Percentiles rank a stretch among this genome's conserved stretches.
These are phyloP conservation scores for Leishmania braziliensis DNA, from an alignment of 208 protist genomes.

Conservation along the genomic window DNA sequence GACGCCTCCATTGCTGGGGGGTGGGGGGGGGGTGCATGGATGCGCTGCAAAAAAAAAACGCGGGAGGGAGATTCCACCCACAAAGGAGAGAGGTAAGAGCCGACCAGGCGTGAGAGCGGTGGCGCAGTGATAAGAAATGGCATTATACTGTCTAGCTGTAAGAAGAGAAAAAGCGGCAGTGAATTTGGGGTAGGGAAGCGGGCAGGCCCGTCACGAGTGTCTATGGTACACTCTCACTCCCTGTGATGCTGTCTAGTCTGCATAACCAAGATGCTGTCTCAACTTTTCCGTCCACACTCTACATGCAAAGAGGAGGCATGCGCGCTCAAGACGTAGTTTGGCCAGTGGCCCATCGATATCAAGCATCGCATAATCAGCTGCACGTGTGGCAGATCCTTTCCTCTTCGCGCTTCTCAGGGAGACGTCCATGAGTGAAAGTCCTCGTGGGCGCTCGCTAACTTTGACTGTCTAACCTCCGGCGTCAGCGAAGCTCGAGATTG, in stretches of 20 bases:
- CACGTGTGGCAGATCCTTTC: background rate
- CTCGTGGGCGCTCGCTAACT: background rate
- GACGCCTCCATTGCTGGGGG: background rate
- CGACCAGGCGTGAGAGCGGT: background rate
- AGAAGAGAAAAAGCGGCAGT: background rate
- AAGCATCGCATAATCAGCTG: background rate
- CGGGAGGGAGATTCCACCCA: background rate
- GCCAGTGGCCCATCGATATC: background rate
- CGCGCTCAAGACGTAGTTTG: background rate
- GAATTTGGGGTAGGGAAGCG: background rate
- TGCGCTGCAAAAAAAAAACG: background rate
- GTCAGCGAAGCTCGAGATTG: constrained; percentile 47
- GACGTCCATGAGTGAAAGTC: background rate
- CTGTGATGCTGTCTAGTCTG: background rate
- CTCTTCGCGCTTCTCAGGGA: background rate
- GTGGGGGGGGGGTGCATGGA: background rate
- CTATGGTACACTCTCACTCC: background rate
- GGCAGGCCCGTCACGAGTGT: background rate
- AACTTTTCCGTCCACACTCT: background rate
- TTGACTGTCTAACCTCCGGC: background rate
- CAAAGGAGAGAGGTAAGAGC: background rate
- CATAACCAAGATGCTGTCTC: background rate
- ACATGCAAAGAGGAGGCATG: background rate
- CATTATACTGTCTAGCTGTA: background rate
- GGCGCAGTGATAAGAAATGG: background rate